A percentile compares a stretch with the other conserved stretches of the same genome.
These are phyloP conservation scores for Monosporascus sp. DNA, from an alignment of 2,329 filamentous ascomycete species.

Conservation along the genomic window DNA sequence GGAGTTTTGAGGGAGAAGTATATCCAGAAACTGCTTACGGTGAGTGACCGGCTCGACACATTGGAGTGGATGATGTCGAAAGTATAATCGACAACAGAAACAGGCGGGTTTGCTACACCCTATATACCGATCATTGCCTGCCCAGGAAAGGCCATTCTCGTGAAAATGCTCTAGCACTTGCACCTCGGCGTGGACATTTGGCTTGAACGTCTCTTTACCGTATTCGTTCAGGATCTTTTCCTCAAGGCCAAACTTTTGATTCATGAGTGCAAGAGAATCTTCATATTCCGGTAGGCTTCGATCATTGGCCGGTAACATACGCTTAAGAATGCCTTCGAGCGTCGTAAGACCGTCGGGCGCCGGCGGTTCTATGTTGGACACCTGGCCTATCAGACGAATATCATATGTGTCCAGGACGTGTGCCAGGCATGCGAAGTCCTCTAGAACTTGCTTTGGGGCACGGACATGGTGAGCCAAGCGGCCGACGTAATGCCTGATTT, in stretches of 20 bases:
- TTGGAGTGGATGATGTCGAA: conserved; percentile 31
- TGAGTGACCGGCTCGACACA: conserved; percentile 30
- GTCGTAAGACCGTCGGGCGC: conserved; percentile 21
- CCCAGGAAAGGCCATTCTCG: conserved; percentile 25
- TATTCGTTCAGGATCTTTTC: conserved; percentile 20
- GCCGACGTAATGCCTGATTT: conserved; percentile 36
- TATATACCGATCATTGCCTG: conserved; percentile 36
- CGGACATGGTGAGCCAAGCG: conserved; percentile 38
- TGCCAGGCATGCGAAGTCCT: conserved; percentile 23
- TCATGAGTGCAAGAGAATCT: conserved; percentile 17
- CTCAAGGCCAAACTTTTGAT: conserved; percentile 20
- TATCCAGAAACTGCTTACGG: background rate
- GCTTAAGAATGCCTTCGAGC: conserved; percentile 24
- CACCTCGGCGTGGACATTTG: conserved; percentile 39
- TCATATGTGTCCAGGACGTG: conserved; percentile 26
- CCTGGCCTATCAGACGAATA: conserved; percentile 16
- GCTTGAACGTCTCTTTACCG: conserved; percentile 17
- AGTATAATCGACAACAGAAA: conserved; percentile 42
- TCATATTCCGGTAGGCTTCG: conserved; percentile 6
- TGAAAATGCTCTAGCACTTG: conserved; percentile 42
- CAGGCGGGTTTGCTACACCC: conserved; percentile 48
- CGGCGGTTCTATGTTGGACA: conserved; percentile 9
- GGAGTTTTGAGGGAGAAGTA: too few relatives aligned
- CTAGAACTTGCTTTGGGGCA: conserved; percentile 31
- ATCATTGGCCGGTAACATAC: conserved; percentile 22